Conservation (phyloP, 2,329 filamentous ascomycete genomes). For the Colletotrichum lentis region DNA sequence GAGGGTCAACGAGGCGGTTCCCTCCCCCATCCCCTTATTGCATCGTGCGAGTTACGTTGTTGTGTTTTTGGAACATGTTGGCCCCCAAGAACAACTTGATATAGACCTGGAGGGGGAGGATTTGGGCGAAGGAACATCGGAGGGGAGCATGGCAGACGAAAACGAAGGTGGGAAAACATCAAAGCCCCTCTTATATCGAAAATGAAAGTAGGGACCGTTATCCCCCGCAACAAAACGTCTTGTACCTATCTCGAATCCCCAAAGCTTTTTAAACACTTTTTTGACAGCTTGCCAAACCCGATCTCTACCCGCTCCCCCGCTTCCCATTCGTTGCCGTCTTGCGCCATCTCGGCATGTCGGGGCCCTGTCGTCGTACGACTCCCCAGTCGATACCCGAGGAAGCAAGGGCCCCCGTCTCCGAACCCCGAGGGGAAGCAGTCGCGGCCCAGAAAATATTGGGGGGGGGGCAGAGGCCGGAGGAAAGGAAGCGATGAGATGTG, state of each 20-base stretch:
- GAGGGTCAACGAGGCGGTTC: not conserved
- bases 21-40: not conserved
- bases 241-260: not conserved
- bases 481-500: constrained; percentile 14
- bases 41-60: constrained; percentile 7
- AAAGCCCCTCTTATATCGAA: not conserved
- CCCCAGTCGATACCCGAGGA: constrained; percentile 14
- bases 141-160: not conserved
- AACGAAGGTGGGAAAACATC: not conserved
- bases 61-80: constrained; percentile 13
- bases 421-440: constrained; percentile 27
- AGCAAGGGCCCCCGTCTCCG: constrained; percentile 21
- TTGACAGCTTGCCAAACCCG: not conserved
- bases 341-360: constrained; percentile 17
- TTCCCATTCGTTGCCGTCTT: constrained; percentile 14
- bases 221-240: not conserved
- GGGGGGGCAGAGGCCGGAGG: not conserved
- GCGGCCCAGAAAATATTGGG: constrained; percentile 28
- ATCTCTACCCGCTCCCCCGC: not conserved
- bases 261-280: not conserved
- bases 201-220: not conserved
- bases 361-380: constrained; percentile 32
- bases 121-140: not conserved
- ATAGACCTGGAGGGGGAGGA: constrained; percentile 14
- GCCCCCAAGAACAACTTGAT: constrained; percentile 10